phyloP scores from a whole-genome alignment of 805 yeast genomes.

The Pichia pseudocactophila region DNA sequence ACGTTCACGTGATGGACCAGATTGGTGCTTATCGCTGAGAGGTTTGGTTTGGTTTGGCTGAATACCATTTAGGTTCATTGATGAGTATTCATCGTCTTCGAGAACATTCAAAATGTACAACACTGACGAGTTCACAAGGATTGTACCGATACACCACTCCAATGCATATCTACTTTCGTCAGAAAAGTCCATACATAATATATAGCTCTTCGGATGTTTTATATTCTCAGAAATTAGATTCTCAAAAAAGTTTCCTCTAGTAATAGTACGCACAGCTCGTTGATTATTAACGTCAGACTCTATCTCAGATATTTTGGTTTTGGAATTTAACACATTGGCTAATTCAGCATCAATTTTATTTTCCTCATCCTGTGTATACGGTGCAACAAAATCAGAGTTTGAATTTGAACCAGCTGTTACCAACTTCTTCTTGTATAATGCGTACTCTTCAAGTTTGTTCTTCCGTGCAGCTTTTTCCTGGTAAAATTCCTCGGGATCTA shows the following conservation, averaged over 20 bases:
- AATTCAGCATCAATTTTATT: conserved; percentile 54
- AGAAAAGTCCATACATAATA: conserved; percentile 74
- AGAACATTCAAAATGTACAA: conserved; percentile 60
- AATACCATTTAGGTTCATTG: conserved; percentile 30
- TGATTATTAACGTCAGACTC: conserved; percentile 44
- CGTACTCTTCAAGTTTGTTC: conserved; percentile 48
- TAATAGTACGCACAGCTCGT: conserved; percentile 59
- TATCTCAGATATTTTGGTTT: conserved; percentile 45
- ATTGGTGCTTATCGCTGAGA: conserved; percentile 6
- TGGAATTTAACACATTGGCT: conserved; percentile 45
- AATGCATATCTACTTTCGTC: conserved; percentile 78
- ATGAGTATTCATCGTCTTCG: conserved; percentile 34
- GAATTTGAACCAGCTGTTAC: conserved; percentile 40
- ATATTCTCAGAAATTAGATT: conserved; percentile 20
- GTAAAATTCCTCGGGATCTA: conserved; percentile 37
- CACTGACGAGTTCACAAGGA: conserved; percentile 74
- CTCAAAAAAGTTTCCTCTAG: conserved; percentile 58
- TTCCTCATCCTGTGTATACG: conserved; percentile 61
- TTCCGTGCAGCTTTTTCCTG: conserved; percentile 41
- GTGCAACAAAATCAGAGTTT: conserved; percentile 32
- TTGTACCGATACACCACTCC: conserved; percentile 83
- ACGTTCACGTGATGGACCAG: conserved; percentile 26
- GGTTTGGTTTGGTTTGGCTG: conserved; percentile 16
- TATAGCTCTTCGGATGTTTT: conserved; percentile 43
- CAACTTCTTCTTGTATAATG: conserved; percentile 48